Conservation (phyloP, 169 alveolate genomes). For the Plasmodium gonderi region DNA sequence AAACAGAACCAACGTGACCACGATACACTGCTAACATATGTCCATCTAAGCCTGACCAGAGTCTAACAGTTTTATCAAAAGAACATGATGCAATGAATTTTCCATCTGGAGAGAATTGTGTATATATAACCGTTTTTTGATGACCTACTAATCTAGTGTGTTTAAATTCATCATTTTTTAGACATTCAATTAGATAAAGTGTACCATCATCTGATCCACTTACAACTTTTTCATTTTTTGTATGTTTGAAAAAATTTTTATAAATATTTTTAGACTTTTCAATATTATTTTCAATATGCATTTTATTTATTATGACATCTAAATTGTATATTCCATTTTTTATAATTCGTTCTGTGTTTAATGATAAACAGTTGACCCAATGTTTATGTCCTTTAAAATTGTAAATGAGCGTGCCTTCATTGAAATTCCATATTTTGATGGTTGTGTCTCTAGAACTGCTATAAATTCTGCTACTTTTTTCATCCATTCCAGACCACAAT, state of each 20-base stretch:
- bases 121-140: constrained; percentile 95
- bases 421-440: constrained; percentile 93
- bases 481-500: constrained; percentile 93
- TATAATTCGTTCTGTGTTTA: constrained; percentile 93
- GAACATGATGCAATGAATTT: constrained; percentile 97
- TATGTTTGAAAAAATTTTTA: constrained; percentile 74
- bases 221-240: constrained; percentile 95
- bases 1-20: constrained; percentile 98
- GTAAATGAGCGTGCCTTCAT: constrained; percentile 80
- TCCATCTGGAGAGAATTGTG: constrained; percentile 98
- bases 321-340: constrained; percentile 93
- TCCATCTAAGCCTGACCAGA: constrained; percentile 94
- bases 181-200: constrained; percentile 94
- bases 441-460: constrained; percentile 96
- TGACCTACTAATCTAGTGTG: constrained; percentile 97
- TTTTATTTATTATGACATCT: constrained; percentile 73
- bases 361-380: constrained; percentile 98
- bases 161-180: constrained; percentile 81
- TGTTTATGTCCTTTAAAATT: constrained; percentile 97
- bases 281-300: constrained; percentile 81
- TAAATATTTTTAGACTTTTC: constrained; percentile 74
- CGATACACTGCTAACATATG: constrained; percentile 92
- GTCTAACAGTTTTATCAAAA: constrained; percentile 93
- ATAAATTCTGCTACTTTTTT: constrained; percentile 82
- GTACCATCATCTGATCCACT: constrained; percentile 99